Evolutionary conservation across 2,329 filamentous ascomycete genomes (phyloP), one percentile per base, ranked within the genome.

Genomic region (Aureobasidium melanogenum): DNA sequence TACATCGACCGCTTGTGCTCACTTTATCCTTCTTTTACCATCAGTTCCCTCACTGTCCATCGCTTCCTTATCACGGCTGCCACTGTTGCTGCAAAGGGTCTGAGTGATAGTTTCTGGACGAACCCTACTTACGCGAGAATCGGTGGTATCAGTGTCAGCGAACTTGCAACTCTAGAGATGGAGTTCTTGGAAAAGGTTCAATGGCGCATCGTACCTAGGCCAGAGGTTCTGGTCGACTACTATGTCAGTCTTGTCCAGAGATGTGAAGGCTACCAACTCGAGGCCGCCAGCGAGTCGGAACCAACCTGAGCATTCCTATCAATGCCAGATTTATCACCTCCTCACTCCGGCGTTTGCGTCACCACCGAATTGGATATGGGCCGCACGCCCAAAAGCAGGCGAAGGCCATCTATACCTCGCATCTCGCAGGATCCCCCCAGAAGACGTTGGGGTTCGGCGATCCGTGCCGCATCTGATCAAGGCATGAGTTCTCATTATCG

Each of bases 41-140:
- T 99, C 67, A 96, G 92, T 72, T 96, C 91, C 50, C 80, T 99
- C 22, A 99, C 94, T 0, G 93, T 99, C 3, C 94, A 99, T 76
- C 91, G 94, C 9, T 99, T 97, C 70, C 82, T 99, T 10, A 99
- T 99, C 67, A 94, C 93, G 1, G 91, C 92, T 22, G 93, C 92
- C 10, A 97, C 94, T 0, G 94, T 99, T 5, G 94, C 93, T 7
- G 91, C 92, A 61, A 99, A 99, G 74, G 94, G 94, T 0, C 82
- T 99, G 14, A 97, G 91, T 34, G 94, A 99, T 73, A 91, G 89
- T 32, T 99, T 99, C 73, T 97, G 94, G 91, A 97, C 96, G 64
- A 99, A 99, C 75, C 90, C 90, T 30, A 96, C 93, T 0, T 99
- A 99, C 72, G 92, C 94, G 39, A 83, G 91, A 60, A 92, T 99